Evolutionary conservation across 129 eudicot species (phyloP), one percentile per base, ranked within the genome.

Genomic region (Glebionis coronaria): DNA sequence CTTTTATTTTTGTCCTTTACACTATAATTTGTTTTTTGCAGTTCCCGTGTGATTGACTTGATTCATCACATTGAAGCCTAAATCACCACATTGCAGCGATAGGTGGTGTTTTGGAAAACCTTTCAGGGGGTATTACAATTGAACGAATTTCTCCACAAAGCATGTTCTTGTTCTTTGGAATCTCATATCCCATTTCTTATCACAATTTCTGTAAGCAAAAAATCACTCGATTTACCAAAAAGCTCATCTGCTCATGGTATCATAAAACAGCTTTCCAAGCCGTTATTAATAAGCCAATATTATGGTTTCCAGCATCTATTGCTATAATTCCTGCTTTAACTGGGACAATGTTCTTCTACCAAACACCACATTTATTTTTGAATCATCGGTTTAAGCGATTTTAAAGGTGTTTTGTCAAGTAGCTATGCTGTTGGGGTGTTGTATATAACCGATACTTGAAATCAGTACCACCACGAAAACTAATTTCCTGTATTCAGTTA

Each of bases 321-420:
- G 93, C 99, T n/a, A 46, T 83, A 44, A 81, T 89, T 68, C 99
- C 99, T 1, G 84, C 88, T 55, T 74, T 94, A 21, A 79, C 84
- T 0, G 95, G 99, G 45, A 89, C 93, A 14, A 89, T 94, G 95
- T 94, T 94, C 79, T 94, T 38, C 76, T 94, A 87, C 67, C 99
- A 94, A 77, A 89, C 95, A 3, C 82, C 84, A 60, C 78, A 81
- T 38, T 66, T 94, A 78, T 78, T 20, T 81, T 87, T 35, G 90
- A 94, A 21, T 84, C 95, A 8, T 84, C 93, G 0, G 81, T 87
- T 15, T 73, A 89, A 11, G 99, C 97, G 35, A 68, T 89, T 13
- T 94, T 97, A 42, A 94, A 94, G 79, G 95, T 94, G 59, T 66
- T 84, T 75, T 97, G 95, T 16, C 97, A 94, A 74, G 85, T 69